Evolutionary conservation across 768 basidiomycete species (phyloP), one percentile per base, ranked within the genome.

Genomic region (Lactarius vividus): DNA sequence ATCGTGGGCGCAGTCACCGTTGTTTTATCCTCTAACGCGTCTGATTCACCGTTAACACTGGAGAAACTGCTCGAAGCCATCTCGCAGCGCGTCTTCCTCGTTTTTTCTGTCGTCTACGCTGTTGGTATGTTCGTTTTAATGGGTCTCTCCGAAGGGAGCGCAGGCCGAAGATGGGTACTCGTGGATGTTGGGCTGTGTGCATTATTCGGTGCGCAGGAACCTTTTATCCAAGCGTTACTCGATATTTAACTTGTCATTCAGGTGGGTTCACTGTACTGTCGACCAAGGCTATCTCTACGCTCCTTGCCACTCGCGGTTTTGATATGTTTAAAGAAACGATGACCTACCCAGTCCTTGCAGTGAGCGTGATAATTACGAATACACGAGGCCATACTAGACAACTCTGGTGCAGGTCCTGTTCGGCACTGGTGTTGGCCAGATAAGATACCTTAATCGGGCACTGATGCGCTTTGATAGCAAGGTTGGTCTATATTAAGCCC

Each of bases 221-320:
- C 56, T 60, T 31, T 26, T 52, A 31, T 52, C 33, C n/a, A 13
- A 42, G 10, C 0, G 15, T 4, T 7, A 13, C 37, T 3, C 11
- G 29, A 13, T 35, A 37, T 28, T n/a, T 23, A 26, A 23, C 7
- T 20, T 46, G 33, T 53, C 29, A 4, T 20, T 20, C 33, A 68
- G 92, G 92, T n/a, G 94, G 92, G 3, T 98, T 94, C 75, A 96
- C 96, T 4, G 96, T 98, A 0, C 80, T 99, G 2, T 86, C 92
- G 1, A 98, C 96, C 10, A 98, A 99, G 73, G 96, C 92, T 0
- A 75, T 96, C 52, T 95, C 94, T 16, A 92, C 89, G 0, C 79
- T 99, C 26, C 77, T 98, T 56, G 92, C 92, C 33, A 79, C 86
- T 69, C 80, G 90, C 73, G 91, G 92, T 82, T 77, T 91, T 29